Conservation (phyloP, 164 flowering plant species). For the Macadamia tetraphylla region DNA sequence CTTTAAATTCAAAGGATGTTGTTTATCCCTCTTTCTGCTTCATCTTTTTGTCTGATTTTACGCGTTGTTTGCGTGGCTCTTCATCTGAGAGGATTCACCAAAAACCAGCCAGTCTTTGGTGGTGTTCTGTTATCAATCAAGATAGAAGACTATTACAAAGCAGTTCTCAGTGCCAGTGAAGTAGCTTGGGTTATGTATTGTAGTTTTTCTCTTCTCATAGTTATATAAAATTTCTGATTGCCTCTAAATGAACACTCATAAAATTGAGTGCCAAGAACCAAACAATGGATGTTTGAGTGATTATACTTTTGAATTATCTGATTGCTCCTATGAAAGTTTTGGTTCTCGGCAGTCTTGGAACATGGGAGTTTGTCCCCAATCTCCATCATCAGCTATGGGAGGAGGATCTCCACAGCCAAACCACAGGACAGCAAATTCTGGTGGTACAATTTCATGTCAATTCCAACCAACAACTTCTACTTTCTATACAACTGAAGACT, state of each 20-base stretch:
- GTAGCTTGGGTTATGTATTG: neutral
- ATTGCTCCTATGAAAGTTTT: conserved; percentile 17
- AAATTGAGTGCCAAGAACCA: conserved; percentile 24
- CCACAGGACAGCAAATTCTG: conserved; percentile 15
- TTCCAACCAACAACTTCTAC: conserved; percentile 43
- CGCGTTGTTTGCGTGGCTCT: conserved; percentile 12
- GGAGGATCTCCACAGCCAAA: conserved; percentile 20
- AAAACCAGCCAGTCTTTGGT: neutral
- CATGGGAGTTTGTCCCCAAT: conserved; percentile 19
- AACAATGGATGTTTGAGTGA: conserved; percentile 25
- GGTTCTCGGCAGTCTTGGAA: conserved; percentile 26
- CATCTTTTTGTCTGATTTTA: conserved; percentile 7
- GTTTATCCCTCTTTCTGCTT: conserved; percentile 10
- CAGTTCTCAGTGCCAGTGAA: conserved; percentile 1
- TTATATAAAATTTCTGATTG: neutral
- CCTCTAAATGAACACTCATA: conserved; percentile 45
- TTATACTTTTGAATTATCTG: conserved; percentile 20
- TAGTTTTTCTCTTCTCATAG: neutral
- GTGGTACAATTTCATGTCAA: conserved; percentile 26
- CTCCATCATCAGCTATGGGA: conserved; percentile 20
- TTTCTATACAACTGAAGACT: conserved; percentile 44
- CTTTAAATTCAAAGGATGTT: conserved; percentile 21
- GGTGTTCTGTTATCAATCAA: neutral
- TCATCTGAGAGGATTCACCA: conserved; percentile 1
- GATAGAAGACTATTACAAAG: neutral